phyloP scores from a whole-genome alignment of 176 grass and related monocot genomes.

The Phragmites australis region DNA sequence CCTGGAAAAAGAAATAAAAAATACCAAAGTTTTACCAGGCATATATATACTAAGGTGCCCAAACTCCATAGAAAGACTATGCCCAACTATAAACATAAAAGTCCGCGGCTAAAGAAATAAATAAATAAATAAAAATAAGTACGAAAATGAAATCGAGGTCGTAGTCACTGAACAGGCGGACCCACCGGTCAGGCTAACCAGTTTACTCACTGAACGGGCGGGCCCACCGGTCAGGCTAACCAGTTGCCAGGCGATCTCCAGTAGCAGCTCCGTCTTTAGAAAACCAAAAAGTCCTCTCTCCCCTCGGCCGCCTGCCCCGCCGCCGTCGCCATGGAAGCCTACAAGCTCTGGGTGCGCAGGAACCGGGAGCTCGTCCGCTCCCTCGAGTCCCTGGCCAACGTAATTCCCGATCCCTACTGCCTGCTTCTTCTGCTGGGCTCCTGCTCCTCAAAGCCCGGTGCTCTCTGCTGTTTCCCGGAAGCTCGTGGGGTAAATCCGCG shows the following conservation, averaged over 20 bases:
- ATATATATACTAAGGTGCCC: no score
- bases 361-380: constrained; percentile 91
- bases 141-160: no score
- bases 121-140: no score
- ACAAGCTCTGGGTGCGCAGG: constrained; percentile 90
- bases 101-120: no score
- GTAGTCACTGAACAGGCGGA: neutral
- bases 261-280: neutral
- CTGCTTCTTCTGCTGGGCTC: neutral
- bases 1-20: no score
- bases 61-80: no score
- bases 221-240: neutral
- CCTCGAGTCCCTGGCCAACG: constrained; percentile 92
- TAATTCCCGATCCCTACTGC: constrained; percentile 28
- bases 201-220: neutral
- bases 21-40: no score
- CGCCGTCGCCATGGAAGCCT: constrained; percentile 64
- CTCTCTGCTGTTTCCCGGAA: neutral
- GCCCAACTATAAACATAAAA: no score
- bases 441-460: neutral
- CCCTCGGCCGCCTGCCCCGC: no score
- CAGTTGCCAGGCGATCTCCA: neutral
- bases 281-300: neutral
- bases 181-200: neutral
- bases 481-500: neutral